These are phyloP conservation scores for Arabidopsis arenosa DNA, from an alignment of 345 rosid genomes.

Conservation along the genomic window DNA sequence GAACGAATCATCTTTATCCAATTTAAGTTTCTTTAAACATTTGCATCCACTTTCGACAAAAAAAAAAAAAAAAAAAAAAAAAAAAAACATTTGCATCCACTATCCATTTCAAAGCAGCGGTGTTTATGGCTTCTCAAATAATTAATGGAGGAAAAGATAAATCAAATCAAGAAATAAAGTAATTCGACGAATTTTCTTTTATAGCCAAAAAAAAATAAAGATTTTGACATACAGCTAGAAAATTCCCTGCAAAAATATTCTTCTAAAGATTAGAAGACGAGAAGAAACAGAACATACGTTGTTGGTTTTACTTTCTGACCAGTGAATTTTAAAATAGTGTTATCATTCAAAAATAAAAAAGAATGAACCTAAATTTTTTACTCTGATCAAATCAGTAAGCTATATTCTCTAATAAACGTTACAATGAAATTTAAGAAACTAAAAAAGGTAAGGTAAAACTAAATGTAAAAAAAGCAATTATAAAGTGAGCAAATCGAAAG, in stretches of 20 bases:
- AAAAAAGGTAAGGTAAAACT: background rate
- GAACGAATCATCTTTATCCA: slow-evolving; percentile 14
- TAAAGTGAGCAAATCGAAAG: background rate
- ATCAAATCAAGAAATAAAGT: background rate
- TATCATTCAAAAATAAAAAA: background rate
- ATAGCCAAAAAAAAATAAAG: too few relatives aligned
- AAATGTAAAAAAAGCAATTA: background rate
- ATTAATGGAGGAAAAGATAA: background rate
- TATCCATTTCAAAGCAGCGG: slow-evolving; percentile 31
- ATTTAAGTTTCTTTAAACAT: background rate
- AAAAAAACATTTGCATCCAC: slow-evolving; percentile 3
- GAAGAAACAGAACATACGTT: background rate
- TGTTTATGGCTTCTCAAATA: background rate
- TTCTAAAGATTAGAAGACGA: background rate
- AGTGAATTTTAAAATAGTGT: background rate
- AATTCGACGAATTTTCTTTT: background rate
- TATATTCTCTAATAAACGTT: background rate
- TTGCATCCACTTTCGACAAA: slow-evolving; percentile 14
- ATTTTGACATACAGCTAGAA: slow-evolving; percentile 7
- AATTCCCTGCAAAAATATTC: slow-evolving; percentile 9
- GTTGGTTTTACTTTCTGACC: background rate
- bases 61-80: too few relatives aligned
- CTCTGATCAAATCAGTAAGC: background rate
- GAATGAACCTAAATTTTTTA: background rate
- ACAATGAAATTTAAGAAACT: background rate